phyloP scores from a whole-genome alignment of 2,329 filamentous ascomycete genomes.

The Diaporthe aspalathi region DNA sequence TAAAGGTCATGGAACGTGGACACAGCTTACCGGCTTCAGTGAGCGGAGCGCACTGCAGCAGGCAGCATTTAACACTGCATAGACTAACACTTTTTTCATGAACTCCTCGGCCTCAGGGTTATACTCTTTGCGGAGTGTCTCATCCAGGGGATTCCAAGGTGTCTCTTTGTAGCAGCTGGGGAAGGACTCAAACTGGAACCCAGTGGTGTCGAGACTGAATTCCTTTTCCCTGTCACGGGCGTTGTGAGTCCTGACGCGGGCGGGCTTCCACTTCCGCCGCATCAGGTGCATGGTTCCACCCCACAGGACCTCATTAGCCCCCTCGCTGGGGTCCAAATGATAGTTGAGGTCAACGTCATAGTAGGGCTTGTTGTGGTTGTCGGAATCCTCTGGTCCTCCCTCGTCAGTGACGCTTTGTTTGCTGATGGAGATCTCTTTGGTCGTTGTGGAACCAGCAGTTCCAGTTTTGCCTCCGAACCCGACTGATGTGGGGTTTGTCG shows the following conservation, averaged over 20 bases:
- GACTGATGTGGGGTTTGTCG: not conserved
- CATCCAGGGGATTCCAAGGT: conserved; percentile 5
- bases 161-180: not conserved
- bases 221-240: conserved; percentile 3
- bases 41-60: no score
- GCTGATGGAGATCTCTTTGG: not conserved
- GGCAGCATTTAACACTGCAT: not conserved
- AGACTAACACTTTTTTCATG: not conserved
- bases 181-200: not conserved
- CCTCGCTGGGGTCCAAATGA: not conserved
- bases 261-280: not conserved
- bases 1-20: not conserved
- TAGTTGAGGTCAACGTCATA: conserved; percentile 13
- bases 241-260: conserved; percentile 3
- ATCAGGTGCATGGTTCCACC: conserved; percentile 9
- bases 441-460: not conserved
- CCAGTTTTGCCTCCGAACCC: not conserved
- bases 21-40: no score
- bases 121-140: not conserved
- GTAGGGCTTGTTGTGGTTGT: conserved; percentile 3
- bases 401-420: not conserved
- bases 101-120: conserved; percentile 10
- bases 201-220: conserved; percentile 9
- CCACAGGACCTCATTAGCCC: not conserved
- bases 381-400: not conserved